Percentiles rank a stretch among this genome's conserved stretches.
Evolutionary conservation across 192 early-diverging fungal genomes (phyloP).

Genomic region (Chytriomyces sp.): DNA sequence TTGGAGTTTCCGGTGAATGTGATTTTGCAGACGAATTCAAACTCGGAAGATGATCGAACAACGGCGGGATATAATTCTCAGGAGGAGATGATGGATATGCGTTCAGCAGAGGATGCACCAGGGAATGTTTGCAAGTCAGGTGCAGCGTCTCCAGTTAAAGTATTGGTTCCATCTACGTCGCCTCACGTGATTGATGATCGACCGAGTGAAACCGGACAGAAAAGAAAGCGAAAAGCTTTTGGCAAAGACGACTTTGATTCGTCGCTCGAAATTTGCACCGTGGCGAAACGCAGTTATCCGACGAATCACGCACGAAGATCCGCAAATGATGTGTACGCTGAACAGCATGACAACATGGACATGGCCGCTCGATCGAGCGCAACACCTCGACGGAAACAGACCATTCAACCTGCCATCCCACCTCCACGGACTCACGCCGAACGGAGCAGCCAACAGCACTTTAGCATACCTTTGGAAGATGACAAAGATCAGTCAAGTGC

Average conservation of each 20-base stretch:
- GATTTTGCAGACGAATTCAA: too few species aligned
- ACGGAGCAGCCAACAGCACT: too few species aligned
- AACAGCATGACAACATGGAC: neutral
- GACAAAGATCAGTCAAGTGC: too few species aligned
- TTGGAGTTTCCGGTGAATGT: too few species aligned
- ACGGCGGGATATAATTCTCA: constrained; percentile 20
- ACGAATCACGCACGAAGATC: neutral
- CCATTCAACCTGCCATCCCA: too few species aligned
- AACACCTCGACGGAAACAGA: too few species aligned
- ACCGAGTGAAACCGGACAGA: neutral
- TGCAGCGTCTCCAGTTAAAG: neutral
- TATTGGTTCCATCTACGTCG: neutral
- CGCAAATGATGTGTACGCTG: neutral
- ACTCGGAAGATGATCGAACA: constrained; percentile 11
- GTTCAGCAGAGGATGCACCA: too few species aligned
- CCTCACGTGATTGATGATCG: neutral
- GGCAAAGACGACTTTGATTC: neutral
- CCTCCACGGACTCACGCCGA: too few species aligned
- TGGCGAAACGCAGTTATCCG: neutral
- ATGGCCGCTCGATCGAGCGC: neutral
- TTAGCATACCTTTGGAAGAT: too few species aligned
- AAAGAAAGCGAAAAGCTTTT: neutral
- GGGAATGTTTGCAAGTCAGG: too few species aligned
- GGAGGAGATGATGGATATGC: neutral
- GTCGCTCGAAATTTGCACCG: neutral